These are phyloP conservation scores for Saccharum spontaneum DNA, from an alignment of 176 grass and related monocot species.

Conservation along the genomic window DNA sequence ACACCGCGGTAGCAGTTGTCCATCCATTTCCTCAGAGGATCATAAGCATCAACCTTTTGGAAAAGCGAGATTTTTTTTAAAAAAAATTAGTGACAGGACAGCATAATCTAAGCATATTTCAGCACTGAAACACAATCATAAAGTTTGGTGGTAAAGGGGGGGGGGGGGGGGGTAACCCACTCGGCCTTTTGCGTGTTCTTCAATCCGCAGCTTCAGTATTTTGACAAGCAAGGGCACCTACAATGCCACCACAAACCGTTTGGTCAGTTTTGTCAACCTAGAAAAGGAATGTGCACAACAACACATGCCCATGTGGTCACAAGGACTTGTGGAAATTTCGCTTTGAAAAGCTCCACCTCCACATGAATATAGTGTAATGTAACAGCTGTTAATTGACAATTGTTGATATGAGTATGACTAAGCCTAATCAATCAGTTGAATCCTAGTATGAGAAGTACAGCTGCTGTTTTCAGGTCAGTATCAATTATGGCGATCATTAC, in stretches of 20 bases:
- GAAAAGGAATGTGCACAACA: not conserved
- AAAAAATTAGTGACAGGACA: conserved; percentile 13
- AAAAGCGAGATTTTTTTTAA: conserved; percentile 13
- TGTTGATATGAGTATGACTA: not conserved
- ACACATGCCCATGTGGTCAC: too few species aligned
- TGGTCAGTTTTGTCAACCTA: conserved; percentile 2
- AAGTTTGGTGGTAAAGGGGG: not conserved
- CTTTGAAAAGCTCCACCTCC: too few species aligned
- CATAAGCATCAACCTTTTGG: conserved; percentile 41
- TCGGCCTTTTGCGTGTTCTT: conserved; percentile 36
- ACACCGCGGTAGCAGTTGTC: conserved; percentile 59
- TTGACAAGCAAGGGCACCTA: conserved; percentile 48
- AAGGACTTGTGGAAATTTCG: too few species aligned
- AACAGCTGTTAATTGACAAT: not conserved
- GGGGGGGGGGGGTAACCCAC: conserved; percentile 43
- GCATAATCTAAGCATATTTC: not conserved
- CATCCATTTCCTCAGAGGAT: conserved; percentile 59
- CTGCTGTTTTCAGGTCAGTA: not conserved
- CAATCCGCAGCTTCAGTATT: conserved; percentile 5
- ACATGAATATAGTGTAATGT: not conserved
- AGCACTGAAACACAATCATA: not conserved
- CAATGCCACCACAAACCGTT: not conserved
- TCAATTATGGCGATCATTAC: not conserved
- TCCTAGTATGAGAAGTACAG: not conserved
- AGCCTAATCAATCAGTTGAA: not conserved